Evolutionary conservation across 257 asterid species (phyloP), one percentile per base, ranked within the genome.

Genomic region (Gentiana macrophylla): DNA sequence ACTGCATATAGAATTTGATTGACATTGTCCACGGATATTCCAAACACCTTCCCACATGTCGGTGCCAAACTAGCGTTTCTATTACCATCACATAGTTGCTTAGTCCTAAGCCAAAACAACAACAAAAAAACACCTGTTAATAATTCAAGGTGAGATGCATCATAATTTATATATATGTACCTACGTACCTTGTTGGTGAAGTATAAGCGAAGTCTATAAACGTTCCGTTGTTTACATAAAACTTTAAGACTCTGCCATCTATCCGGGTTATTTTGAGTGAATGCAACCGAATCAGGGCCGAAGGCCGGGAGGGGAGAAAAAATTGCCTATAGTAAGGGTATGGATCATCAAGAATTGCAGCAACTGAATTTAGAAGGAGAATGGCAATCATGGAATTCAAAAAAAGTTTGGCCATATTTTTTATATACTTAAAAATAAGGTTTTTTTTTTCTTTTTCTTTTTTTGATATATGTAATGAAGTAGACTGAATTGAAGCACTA

Each of bases 171-270:
- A 24, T 24, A 24, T 24, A 24, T 24, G 24, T 24, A 24, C 24
- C 24, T 24, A 24, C 24, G 24, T 69, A 82, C 83, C 87, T 72
- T 9, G 61, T 65, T 34, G 78, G 71, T 34, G 79, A 53, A 32
- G 83, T 80, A 56, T 62, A 57, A 32, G 85, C 87, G 36, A 77
- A 83, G 15, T 73, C 78, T 2, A 51, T 36, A 46, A 80, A 83
- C 2, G 67, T 69, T 15, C 32, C 4, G 5, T 33, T 35, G 1
- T 71, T 64, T 50, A 65, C 75, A 37, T 60, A 11, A 37, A 52
- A 72, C 52, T 65, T 75, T 59, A 80, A 71, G 37, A 83, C 53
- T 47, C 85, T 71, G 35, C 88, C 93, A 57, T 80, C 88, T 24
- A 24, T 24, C 84, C 0, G 10, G 46, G 6, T 58, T 61, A 34